A percentile compares a stretch with the other conserved stretches of the same genome.
phyloP scores from a whole-genome alignment of 2,329 filamentous ascomycete species.

The Apiospora hydei region DNA sequence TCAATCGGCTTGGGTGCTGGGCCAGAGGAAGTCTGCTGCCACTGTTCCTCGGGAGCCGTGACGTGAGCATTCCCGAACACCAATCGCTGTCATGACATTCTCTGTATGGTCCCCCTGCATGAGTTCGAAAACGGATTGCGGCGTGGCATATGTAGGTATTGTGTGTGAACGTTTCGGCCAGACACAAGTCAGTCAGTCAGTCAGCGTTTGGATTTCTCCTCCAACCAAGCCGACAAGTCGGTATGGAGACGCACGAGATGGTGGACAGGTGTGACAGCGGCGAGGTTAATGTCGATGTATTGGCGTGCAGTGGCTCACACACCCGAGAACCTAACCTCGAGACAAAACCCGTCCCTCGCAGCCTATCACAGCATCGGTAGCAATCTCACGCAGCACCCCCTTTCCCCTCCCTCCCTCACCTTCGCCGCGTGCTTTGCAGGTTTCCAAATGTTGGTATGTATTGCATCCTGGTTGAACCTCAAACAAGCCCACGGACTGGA shows the following conservation, averaged over 20 bases:
- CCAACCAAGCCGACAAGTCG: neutral
- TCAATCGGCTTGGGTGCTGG: neutral
- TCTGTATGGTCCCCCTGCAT: constrained; percentile 1
- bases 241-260: constrained; percentile 2
- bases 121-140: neutral
- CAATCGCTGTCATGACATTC: neutral
- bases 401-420: constrained; percentile 6
- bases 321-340: constrained; percentile 13
- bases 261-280: constrained; percentile 15
- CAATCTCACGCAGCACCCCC: constrained; percentile 8
- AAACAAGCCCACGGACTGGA: constrained; percentile 13
- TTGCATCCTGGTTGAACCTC: constrained; percentile 4
- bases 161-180: neutral
- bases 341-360: neutral
- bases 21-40: neutral
- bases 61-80: neutral
- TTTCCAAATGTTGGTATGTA: neutral
- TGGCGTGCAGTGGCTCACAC: constrained; percentile 14
- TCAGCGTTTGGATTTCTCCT: constrained; percentile 14
- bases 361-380: constrained; percentile 13
- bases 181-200: neutral
- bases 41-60: too few species aligned
- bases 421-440: neutral
- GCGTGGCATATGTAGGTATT: neutral
- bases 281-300: constrained; percentile 12